phyloP scores from a whole-genome alignment of 164 flowering plant species.

The Piper betle region DNA sequence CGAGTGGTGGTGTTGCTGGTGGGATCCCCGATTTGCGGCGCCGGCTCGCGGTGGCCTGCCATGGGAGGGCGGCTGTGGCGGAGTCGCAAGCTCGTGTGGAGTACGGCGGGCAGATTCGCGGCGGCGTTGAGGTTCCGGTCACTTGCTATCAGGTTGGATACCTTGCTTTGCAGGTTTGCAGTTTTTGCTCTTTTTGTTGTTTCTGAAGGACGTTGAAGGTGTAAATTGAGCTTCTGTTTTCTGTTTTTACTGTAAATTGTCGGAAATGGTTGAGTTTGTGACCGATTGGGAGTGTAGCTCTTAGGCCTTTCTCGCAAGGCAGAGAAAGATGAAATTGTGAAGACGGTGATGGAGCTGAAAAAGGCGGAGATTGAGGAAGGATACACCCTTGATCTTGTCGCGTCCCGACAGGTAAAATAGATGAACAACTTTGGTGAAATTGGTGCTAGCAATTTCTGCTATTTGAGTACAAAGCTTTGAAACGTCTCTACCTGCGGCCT shows the following conservation, averaged over 20 bases:
- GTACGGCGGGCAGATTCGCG: conserved; percentile 9
- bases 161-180: neutral
- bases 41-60: conserved; percentile 6
- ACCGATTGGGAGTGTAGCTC: conserved; percentile 34
- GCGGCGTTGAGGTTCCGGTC: conserved; percentile 21
- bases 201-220: neutral
- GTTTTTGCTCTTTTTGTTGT: neutral
- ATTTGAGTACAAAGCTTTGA: neutral
- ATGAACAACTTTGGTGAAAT: neutral
- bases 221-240: neutral
- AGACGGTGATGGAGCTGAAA: conserved; percentile 73
- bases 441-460: neutral
- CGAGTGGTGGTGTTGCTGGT: neutral
- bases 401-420: conserved; percentile 56
- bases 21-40: neutral
- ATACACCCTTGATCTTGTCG: conserved; percentile 60
- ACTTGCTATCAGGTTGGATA: conserved; percentile 20
- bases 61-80: conserved; percentile 13
- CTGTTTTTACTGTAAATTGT: neutral
- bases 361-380: conserved; percentile 80
- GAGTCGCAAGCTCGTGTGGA: conserved; percentile 10
- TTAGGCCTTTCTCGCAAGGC: conserved; percentile 65
- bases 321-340: conserved; percentile 88
- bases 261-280: neutral
- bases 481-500: neutral